Evolutionary conservation across 306 rosid species (phyloP), one percentile per base, ranked within the genome.

Genomic region (Lagenaria siceraria): DNA sequence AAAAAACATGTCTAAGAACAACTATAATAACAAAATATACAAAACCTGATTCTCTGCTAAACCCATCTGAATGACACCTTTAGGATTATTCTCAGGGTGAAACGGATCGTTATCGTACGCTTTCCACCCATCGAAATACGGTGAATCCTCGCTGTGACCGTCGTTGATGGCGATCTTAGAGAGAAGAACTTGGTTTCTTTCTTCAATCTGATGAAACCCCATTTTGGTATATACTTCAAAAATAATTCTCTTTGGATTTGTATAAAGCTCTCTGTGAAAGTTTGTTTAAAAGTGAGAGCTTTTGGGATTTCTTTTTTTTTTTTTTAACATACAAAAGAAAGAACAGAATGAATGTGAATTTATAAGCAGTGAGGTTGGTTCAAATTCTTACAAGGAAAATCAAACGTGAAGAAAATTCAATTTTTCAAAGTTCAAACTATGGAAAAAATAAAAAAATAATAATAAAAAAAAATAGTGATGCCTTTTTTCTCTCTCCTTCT

Each of bases 11-110:
- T 9, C 14, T 56, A 5, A 56, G 29, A 55, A 21, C 5, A 21
- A 58, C 8, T 0, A 61, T 6, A 19, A 43, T 53, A 3, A 0
- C 55, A n/a, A 3, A 9, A 43, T 14, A 71, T 48, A 74, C 25
- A 2, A 60, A 78, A 91, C 98, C 96, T 84, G 98, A 62, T 95
- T 95, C 80, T 95, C 98, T 10, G 98, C 92, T 24, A 95, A 95
- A 72, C 98, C 98, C 97, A 92, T 90, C 58, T 95, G 98, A 63
- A 95, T 89, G 56, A 95, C 97, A 8, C 98, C 98, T 0, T 68
- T 60, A 2, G 93, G 91, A 65, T 95, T 95, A 4, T 85, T n/a
- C 1, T 61, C 78, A 1, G 86, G 87, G 74, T 95, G 93, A 75
- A 82, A 95, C n/a, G 96, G 98, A 82, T 95, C 79, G 61, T 19